Evolutionary conservation across 2,329 filamentous ascomycete species (phyloP).

Genomic region (Kalaharituber pfeilii): DNA sequence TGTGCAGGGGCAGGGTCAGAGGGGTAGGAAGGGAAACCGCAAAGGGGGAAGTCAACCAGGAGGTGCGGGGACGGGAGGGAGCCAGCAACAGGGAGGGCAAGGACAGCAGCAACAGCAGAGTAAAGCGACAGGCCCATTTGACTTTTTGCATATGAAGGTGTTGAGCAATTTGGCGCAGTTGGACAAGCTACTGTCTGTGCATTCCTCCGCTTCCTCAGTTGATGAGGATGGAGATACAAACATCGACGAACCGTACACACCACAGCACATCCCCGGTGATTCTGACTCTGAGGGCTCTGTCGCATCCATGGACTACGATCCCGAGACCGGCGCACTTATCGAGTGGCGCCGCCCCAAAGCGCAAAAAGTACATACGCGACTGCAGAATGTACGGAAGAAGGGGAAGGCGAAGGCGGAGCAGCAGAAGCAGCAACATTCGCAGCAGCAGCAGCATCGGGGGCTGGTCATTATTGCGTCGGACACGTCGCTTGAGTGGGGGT

Average conservation of each 20-base stretch:
- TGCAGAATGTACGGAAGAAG: neutral
- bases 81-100: neutral
- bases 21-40: slow-evolving; percentile 19
- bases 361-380: neutral
- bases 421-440: neutral
- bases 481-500: slow-evolving; percentile 81
- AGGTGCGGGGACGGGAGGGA: no score
- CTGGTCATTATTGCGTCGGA: slow-evolving; percentile 85
- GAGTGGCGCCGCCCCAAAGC: neutral
- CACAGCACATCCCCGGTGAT: no score
- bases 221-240: neutral
- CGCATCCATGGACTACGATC: neutral
- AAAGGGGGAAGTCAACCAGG: no score
- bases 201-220: neutral
- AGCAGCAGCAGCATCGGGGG: slow-evolving; percentile 31
- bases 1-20: slow-evolving; percentile 27
- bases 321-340: neutral
- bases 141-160: slow-evolving; percentile 70
- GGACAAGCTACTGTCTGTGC: slow-evolving; percentile 40
- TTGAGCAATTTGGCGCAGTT: slow-evolving; percentile 70
- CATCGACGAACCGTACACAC: no score
- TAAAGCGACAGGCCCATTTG: slow-evolving; percentile 52
- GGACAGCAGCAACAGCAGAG: slow-evolving; percentile 28
- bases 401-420: neutral
- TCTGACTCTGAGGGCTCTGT: no score